Conservation (phyloP, 208 protist genomes). For the Crithidia bombi region DNA sequence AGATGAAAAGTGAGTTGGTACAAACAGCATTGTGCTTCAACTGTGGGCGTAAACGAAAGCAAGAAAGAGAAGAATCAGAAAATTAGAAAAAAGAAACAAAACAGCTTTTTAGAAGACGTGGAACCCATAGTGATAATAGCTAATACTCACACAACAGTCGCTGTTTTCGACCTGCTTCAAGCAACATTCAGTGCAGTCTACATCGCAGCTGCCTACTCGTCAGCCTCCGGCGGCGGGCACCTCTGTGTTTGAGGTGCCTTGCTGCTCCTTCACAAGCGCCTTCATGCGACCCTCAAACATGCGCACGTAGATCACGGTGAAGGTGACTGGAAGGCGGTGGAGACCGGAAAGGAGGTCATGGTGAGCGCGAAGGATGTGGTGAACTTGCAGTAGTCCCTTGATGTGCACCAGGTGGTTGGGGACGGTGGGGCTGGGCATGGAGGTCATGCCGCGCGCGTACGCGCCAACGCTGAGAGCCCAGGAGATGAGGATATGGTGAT, state of each 20-base stretch:
- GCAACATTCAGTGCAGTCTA: too few species aligned
- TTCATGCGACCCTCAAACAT: conserved; percentile 30
- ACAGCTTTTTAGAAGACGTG: too few species aligned
- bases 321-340: conserved; percentile 27
- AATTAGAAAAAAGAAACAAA: too few species aligned
- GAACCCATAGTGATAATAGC: too few species aligned
- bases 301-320: conserved; percentile 28
- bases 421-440: conserved; percentile 27
- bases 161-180: too few species aligned
- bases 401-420: conserved; percentile 16
- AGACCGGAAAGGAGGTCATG: conserved; percentile 30
- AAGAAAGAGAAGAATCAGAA: too few species aligned
- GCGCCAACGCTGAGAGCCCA: conserved; percentile 33
- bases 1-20: too few species aligned
- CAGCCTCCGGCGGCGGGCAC: neutral
- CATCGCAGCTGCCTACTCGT: too few species aligned
- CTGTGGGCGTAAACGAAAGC: too few species aligned
- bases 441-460: conserved; percentile 22
- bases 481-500: conserved; percentile 38
- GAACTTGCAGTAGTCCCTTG: conserved; percentile 35
- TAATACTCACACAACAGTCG: too few species aligned
- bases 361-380: conserved; percentile 26
- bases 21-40: too few species aligned
- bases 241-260: conserved; percentile 21
- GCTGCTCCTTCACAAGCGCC: conserved; percentile 33